Percentiles rank a stretch among this genome's conserved stretches.
These are phyloP conservation scores for Dactylellina leptospora DNA, from an alignment of 2,329 filamentous ascomycete species.

Conservation along the genomic window DNA sequence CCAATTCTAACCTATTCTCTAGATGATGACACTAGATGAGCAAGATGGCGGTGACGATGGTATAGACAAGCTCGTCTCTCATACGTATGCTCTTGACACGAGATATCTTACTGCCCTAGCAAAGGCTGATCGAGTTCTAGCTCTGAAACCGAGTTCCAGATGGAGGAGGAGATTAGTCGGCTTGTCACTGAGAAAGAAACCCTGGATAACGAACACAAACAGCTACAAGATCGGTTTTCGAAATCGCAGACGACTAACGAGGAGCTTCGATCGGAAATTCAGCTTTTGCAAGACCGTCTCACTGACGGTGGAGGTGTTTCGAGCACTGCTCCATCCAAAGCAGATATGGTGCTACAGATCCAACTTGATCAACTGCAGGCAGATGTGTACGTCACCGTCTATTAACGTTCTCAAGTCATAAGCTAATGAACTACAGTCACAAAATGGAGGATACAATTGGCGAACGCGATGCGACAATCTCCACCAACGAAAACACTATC, in stretches of 20 bases:
- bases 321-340: conserved; percentile 52
- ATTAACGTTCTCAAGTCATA: not conserved
- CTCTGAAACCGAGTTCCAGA: conserved; percentile 56
- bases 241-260: conserved; percentile 50
- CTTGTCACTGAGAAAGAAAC: conserved; percentile 57
- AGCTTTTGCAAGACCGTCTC: conserved; percentile 55
- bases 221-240: conserved; percentile 54
- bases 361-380: conserved; percentile 56
- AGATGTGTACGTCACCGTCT: conserved; percentile 52
- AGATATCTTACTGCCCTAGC: not conserved
- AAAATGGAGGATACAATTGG: conserved; percentile 57
- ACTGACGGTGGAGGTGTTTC: conserved; percentile 31
- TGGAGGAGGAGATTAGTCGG: conserved; percentile 58
- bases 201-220: conserved; percentile 55
- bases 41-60: conserved; percentile 41
- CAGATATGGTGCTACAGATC: conserved; percentile 55
- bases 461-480: conserved; percentile 56
- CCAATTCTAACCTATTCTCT: not conserved
- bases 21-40: conserved; percentile 56
- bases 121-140: conserved; percentile 5
- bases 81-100: conserved; percentile 18
- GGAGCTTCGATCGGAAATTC: conserved; percentile 38
- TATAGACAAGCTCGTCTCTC: conserved; percentile 24
- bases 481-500: conserved; percentile 55
- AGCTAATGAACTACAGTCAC: conserved; percentile 33